Evolutionary conservation across 768 basidiomycete species (phyloP).

Genomic region (Lenzites betulinus): DNA sequence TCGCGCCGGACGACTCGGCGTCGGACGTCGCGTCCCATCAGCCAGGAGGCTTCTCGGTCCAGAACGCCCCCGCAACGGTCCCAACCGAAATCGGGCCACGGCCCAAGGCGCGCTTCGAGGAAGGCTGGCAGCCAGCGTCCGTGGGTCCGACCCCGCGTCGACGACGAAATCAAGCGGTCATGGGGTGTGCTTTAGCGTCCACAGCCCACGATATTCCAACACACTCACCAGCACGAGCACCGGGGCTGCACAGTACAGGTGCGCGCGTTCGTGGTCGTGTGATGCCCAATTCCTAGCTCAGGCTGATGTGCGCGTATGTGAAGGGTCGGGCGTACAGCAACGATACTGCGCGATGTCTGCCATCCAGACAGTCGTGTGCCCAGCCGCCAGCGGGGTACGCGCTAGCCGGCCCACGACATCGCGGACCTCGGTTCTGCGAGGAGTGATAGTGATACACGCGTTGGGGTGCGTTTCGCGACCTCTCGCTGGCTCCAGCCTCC

Average conservation of each 20-base stretch:
- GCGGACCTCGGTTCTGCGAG: neutral
- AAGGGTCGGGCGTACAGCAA: no score
- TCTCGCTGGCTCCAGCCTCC: neutral
- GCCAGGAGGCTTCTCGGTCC: neutral
- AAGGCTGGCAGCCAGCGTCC: no score
- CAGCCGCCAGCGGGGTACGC: neutral
- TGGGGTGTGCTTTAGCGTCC: no score
- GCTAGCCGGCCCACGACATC: neutral
- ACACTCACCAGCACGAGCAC: neutral
- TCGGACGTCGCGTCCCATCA: neutral
- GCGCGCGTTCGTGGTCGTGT: neutral
- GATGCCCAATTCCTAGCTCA: neutral
- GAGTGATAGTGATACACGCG: slow-evolving; percentile 12
- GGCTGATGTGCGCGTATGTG: neutral
- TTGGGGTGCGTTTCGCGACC: slow-evolving; percentile 6
- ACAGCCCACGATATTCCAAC: no score
- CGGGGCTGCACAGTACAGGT: neutral
- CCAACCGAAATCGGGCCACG: no score
- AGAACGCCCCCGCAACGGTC: neutral
- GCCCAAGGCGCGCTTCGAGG: no score
- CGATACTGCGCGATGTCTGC: no score
- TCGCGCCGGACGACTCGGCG: neutral
- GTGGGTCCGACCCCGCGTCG: no score
- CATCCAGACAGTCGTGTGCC: no score
- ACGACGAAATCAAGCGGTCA: no score